phyloP scores from a whole-genome alignment of 495 filamentous ascomycete species.

The Evansstolkia leycettana region DNA sequence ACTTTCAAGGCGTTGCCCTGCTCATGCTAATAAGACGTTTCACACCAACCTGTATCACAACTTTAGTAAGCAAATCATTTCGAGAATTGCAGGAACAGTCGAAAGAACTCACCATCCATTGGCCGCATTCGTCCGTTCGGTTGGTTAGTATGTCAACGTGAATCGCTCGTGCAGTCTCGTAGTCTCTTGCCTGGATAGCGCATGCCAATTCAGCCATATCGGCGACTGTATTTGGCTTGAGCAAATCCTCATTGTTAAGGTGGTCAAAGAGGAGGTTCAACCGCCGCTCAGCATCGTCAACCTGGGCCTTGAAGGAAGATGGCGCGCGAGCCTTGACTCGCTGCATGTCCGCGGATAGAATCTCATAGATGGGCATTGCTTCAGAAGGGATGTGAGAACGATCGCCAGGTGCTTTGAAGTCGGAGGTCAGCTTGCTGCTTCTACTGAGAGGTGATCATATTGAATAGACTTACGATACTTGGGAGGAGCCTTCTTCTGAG shows the following conservation, averaged over 20 bases:
- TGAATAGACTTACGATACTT: constrained; percentile 52
- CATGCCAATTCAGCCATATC: constrained; percentile 54
- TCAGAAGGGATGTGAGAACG: constrained; percentile 73
- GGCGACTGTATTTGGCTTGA: constrained; percentile 69
- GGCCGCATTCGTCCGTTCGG: constrained; percentile 72
- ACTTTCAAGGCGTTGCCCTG: constrained; percentile 49
- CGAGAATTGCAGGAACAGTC: not conserved
- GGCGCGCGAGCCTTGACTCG: constrained; percentile 77
- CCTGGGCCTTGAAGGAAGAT: constrained; percentile 65
- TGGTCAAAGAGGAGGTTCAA: constrained; percentile 89
- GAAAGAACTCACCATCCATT: constrained; percentile 78
- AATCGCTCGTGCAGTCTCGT: constrained; percentile 57
- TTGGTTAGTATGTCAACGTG: constrained; percentile 76
- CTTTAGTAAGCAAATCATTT: constrained; percentile 5
- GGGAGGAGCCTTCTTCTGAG: constrained; percentile 34
- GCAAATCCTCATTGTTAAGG: constrained; percentile 85
- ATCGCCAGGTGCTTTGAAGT: constrained; percentile 57
- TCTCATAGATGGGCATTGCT: constrained; percentile 67
- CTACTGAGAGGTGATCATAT: not conserved
- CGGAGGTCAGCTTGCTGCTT: constrained; percentile 5
- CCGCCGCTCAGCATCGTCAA: constrained; percentile 85
- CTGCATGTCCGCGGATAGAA: constrained; percentile 74
- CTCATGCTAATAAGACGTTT: constrained; percentile 91
- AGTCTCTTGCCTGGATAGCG: constrained; percentile 59
- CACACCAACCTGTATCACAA: constrained; percentile 56